phyloP scores from a whole-genome alignment of 2,329 filamentous ascomycete genomes.

The Claviceps monticola region DNA sequence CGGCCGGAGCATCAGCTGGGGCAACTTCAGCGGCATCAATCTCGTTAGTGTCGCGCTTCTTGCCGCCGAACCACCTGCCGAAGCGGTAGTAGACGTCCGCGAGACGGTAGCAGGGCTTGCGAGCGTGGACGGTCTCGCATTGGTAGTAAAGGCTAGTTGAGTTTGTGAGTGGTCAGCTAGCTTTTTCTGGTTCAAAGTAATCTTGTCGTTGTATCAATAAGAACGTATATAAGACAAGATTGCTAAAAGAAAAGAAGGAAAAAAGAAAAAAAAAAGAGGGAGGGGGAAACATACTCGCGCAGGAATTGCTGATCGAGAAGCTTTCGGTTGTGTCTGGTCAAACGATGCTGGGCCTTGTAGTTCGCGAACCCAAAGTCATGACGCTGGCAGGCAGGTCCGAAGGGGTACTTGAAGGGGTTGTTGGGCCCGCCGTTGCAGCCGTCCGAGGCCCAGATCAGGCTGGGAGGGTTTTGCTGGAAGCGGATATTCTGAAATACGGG shows the following conservation, averaged over 20 bases:
- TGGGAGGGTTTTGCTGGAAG: constrained; percentile 24
- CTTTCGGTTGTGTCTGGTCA: constrained; percentile 26
- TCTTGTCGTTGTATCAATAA: no score
- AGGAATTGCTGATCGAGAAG: constrained; percentile 37
- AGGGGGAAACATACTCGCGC: constrained; percentile 20
- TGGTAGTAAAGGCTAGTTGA: constrained; percentile 21
- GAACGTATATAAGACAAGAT: no score
- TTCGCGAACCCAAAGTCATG: constrained; percentile 46
- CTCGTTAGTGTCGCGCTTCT: not conserved
- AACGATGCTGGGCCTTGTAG: constrained; percentile 33
- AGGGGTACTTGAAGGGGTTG: constrained; percentile 30
- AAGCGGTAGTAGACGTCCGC: constrained; percentile 28
- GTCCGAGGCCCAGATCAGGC: constrained; percentile 27
- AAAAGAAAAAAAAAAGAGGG: not conserved
- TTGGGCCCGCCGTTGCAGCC: constrained; percentile 28
- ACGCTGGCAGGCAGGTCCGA: constrained; percentile 31
- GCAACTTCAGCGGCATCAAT: no score
- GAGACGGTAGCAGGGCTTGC: constrained; percentile 17
- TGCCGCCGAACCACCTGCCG: constrained; percentile 23
- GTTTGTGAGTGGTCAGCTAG: no score
- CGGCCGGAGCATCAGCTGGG: constrained; percentile 8
- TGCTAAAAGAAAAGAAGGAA: not conserved
- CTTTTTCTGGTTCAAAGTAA: no score
- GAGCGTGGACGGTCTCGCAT: constrained; percentile 13
- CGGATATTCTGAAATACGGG: constrained; percentile 27